Evolutionary conservation across 257 asterid species (phyloP).

Genomic region (Fraxinus americana): DNA sequence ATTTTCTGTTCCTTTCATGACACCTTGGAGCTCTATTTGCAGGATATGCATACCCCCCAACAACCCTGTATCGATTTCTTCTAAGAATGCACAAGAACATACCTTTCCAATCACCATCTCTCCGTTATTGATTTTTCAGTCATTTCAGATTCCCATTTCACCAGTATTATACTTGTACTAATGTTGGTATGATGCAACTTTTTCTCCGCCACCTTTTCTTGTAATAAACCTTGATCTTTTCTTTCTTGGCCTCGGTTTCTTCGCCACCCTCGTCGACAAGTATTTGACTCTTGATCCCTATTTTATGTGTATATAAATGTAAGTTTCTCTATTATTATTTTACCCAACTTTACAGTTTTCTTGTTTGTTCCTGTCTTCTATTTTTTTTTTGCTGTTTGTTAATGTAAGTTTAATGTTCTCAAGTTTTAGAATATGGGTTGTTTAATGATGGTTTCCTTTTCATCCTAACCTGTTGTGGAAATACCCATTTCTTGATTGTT

Average conservation of each 20-base stretch:
- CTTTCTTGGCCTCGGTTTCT: conserved; percentile 15
- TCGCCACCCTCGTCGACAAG: conserved; percentile 20
- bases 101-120: conserved; percentile 6
- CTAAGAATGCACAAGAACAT: conserved; percentile 15
- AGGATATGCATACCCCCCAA: background rate
- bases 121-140: conserved; percentile 38
- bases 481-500: background rate
- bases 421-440: background rate
- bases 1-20: conserved; percentile 27
- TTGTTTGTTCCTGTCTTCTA: conserved; percentile 12
- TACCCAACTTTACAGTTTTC: conserved; percentile 2
- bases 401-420: conserved; percentile 21
- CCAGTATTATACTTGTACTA: background rate
- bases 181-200: conserved; percentile 33
- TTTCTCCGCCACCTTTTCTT: conserved; percentile 42
- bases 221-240: conserved; percentile 21
- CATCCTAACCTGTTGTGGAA: background rate
- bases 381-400: background rate
- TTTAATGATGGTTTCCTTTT: background rate
- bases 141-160: conserved; percentile 7
- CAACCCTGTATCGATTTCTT: conserved; percentile 31
- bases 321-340: conserved; percentile 25
- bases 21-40: conserved; percentile 14
- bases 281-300: conserved; percentile 20
- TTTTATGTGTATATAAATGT: conserved; percentile 26